Evolutionary conservation across 2,329 filamentous ascomycete species (phyloP).

Genomic region (Colletotrichum euphorbiae): DNA sequence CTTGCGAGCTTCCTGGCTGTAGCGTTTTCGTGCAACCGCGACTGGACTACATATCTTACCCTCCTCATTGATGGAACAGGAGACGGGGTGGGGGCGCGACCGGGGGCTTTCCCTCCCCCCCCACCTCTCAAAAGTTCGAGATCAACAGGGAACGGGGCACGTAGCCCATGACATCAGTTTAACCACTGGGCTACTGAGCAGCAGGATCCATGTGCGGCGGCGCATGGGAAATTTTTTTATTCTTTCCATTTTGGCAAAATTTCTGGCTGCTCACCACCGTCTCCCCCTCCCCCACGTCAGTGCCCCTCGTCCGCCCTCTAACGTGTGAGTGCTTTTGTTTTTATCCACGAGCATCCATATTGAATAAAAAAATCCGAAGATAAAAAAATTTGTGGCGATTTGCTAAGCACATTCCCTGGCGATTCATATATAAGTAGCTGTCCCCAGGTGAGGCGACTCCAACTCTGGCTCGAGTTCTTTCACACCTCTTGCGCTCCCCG

Average conservation of each 20-base stretch:
- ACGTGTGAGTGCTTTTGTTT: neutral
- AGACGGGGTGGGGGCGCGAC: neutral
- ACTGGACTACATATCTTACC: neutral
- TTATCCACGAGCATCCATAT: neutral
- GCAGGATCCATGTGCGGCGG: neutral
- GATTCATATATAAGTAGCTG: constrained; percentile 21
- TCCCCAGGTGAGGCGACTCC: constrained; percentile 35
- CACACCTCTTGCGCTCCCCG: constrained; percentile 40
- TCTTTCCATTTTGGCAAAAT: neutral
- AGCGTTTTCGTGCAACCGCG: neutral
- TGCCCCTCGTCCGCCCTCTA: constrained; percentile 11
- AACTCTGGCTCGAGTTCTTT: constrained; percentile 39
- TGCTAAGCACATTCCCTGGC: constrained; percentile 27
- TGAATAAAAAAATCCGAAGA: neutral
- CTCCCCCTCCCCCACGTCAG: constrained; percentile 20
- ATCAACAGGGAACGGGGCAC: constrained; percentile 35
- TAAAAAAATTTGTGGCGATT: constrained; percentile 6
- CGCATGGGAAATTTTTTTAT: constrained; percentile 18
- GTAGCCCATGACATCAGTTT: constrained; percentile 38
- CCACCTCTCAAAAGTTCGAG: constrained; percentile 31
- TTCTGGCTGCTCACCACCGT: neutral
- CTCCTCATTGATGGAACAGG: neutral
- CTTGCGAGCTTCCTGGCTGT: neutral
- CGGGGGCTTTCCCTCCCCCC: too few species aligned
- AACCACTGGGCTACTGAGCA: neutral